Evolutionary conservation across 345 rosid species (phyloP).

Genomic region (Populus ilicifolia): DNA sequence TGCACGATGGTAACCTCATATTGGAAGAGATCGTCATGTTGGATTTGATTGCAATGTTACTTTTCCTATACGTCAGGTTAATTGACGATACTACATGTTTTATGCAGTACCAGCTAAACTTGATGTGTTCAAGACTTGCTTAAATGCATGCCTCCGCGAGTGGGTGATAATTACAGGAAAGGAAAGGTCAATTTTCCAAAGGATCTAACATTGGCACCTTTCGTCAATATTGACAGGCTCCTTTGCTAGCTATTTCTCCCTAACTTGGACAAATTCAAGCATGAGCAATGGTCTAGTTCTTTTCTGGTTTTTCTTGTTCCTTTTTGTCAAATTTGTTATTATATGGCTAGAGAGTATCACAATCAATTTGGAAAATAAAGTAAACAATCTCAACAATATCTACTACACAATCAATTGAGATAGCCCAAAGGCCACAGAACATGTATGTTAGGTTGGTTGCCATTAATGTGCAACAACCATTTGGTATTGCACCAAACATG

Average conservation of each 20-base stretch:
- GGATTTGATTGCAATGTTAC: not conserved
- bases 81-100: not conserved
- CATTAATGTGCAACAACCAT: too few relatives aligned
- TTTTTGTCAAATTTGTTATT: constrained; percentile 15
- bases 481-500: too few relatives aligned
- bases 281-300: constrained; percentile 8
- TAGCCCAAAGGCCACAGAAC: not conserved
- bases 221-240: constrained; percentile 10
- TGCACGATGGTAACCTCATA: not conserved
- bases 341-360: not conserved
- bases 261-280: not conserved
- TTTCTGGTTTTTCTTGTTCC: not conserved
- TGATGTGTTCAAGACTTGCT: too few relatives aligned
- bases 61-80: not conserved
- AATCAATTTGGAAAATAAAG: not conserved
- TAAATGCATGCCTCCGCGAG: too few relatives aligned
- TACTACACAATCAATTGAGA: not conserved
- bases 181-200: not conserved
- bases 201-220: not conserved
- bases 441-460: too few relatives aligned
- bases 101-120: too few relatives aligned
- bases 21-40: not conserved
- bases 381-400: not conserved
- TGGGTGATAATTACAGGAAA: not conserved
- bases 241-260: not conserved